phyloP scores from a whole-genome alignment of 2,329 filamentous ascomycete species.

The Fusarium sp. region DNA sequence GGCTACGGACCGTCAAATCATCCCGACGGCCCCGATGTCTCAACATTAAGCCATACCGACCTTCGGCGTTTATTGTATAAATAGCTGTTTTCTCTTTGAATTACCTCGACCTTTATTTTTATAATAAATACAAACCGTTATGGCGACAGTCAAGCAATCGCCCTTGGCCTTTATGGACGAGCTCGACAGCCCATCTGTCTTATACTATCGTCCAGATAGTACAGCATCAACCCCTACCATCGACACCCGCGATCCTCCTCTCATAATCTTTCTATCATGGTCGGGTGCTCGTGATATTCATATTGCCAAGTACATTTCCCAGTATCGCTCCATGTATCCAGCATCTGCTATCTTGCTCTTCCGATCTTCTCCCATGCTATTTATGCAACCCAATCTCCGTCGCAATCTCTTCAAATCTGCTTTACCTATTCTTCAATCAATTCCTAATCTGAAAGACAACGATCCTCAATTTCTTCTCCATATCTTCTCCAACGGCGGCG shows the following conservation, averaged over 20 bases:
- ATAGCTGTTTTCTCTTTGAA: neutral
- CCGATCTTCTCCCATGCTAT: constrained; percentile 53
- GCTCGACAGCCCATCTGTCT: constrained; percentile 51
- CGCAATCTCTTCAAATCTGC: constrained; percentile 53
- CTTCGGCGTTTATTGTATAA: neutral
- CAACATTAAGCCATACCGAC: neutral
- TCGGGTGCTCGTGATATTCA: constrained; percentile 62
- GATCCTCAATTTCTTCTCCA: constrained; percentile 57
- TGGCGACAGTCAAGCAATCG: constrained; percentile 43
- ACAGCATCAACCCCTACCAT: neutral
- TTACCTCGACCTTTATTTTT: too few species aligned
- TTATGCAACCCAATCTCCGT: constrained; percentile 49
- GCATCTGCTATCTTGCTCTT: constrained; percentile 59
- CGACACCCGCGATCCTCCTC: constrained; percentile 52
- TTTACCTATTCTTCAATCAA: constrained; percentile 52
- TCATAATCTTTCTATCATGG: constrained; percentile 63
- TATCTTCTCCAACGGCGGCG: constrained; percentile 65
- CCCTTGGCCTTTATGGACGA: constrained; percentile 52
- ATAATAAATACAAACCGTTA: constrained; percentile 13
- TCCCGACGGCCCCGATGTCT: constrained; percentile 11
- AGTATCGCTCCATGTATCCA: constrained; percentile 59
- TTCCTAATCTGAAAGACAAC: constrained; percentile 37
- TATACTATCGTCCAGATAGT: constrained; percentile 46
- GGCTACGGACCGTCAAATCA: constrained; percentile 28
- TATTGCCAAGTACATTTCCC: constrained; percentile 62